phyloP scores from a whole-genome alignment of 495 filamentous ascomycete species.

The Penicillium tannophilum region DNA sequence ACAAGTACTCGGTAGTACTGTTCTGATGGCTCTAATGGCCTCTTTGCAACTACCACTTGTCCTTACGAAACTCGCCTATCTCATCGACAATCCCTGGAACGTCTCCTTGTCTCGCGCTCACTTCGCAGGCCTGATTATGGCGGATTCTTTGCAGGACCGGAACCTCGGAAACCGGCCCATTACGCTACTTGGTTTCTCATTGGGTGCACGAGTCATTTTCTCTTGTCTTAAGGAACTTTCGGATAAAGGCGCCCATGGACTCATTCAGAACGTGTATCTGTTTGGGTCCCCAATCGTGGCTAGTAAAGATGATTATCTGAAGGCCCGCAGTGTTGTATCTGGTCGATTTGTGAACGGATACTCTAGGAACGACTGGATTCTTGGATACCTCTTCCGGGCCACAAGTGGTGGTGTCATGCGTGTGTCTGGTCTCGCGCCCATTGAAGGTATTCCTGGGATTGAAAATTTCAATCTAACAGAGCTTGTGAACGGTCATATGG shows the following conservation, averaged over 20 bases:
- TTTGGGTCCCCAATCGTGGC: conserved; percentile 93
- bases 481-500: conserved; percentile 92
- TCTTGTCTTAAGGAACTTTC: conserved; percentile 88
- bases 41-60: conserved; percentile 91
- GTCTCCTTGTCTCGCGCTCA: conserved; percentile 90
- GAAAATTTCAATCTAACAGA: conserved; percentile 91
- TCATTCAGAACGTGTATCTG: conserved; percentile 93
- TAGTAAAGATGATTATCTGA: conserved; percentile 87
- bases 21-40: conserved; percentile 87
- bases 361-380: conserved; percentile 93
- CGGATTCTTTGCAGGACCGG: conserved; percentile 88
- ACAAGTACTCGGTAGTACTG: conserved; percentile 89
- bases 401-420: conserved; percentile 91
- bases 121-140: conserved; percentile 87
- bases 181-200: conserved; percentile 94
- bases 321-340: conserved; percentile 76
- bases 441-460: conserved; percentile 75
- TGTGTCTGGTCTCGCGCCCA: conserved; percentile 82
- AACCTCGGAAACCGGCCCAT: conserved; percentile 91
- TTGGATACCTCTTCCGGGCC: conserved; percentile 95
- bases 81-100: conserved; percentile 98
- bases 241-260: conserved; percentile 80
- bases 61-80: conserved; percentile 89
- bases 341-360: conserved; percentile 96
- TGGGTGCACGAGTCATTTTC: conserved; percentile 92